Percentiles rank a stretch among this genome's conserved stretches.
Conservation (phyloP, 371 early-diverging fungal species). For the Rhizopus microsporus region DNA sequence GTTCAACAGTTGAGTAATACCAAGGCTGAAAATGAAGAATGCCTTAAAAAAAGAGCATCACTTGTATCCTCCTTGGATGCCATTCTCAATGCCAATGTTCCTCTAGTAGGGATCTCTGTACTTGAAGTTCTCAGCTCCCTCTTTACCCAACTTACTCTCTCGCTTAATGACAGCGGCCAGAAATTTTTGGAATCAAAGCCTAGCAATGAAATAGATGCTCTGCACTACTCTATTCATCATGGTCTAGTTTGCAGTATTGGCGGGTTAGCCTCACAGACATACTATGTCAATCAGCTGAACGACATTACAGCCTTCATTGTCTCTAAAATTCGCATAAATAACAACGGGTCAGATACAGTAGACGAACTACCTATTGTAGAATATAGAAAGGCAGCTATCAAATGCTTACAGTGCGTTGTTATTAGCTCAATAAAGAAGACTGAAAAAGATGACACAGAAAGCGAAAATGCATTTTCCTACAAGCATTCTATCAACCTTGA, state of each 20-base stretch:
- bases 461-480: constrained; percentile 17
- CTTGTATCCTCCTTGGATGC: constrained; percentile 59
- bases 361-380: constrained; percentile 49
- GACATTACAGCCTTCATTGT: constrained; percentile 80
- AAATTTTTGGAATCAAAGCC: constrained; percentile 10
- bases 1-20: constrained; percentile 58
- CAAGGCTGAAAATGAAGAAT: constrained; percentile 21
- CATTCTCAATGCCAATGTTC: constrained; percentile 54
- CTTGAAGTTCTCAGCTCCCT: constrained; percentile 81
- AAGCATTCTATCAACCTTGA: constrained; percentile 27
- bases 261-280: constrained; percentile 77
- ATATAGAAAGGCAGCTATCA: constrained; percentile 47
- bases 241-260: constrained; percentile 61
- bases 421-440: constrained; percentile 9
- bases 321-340: constrained; percentile 56
- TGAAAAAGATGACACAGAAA: constrained; percentile 15
- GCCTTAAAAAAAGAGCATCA: constrained; percentile 52
- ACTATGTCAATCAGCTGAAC: constrained; percentile 81
- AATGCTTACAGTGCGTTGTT: constrained; percentile 37
- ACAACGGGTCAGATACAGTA: constrained; percentile 29
- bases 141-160: constrained; percentile 56
- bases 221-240: constrained; percentile 49
- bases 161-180: constrained; percentile 29
- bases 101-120: constrained; percentile 76
- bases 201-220: constrained; percentile 17